phyloP scores from a whole-genome alignment of 208 protist species.

The Strigomonas culicis region DNA sequence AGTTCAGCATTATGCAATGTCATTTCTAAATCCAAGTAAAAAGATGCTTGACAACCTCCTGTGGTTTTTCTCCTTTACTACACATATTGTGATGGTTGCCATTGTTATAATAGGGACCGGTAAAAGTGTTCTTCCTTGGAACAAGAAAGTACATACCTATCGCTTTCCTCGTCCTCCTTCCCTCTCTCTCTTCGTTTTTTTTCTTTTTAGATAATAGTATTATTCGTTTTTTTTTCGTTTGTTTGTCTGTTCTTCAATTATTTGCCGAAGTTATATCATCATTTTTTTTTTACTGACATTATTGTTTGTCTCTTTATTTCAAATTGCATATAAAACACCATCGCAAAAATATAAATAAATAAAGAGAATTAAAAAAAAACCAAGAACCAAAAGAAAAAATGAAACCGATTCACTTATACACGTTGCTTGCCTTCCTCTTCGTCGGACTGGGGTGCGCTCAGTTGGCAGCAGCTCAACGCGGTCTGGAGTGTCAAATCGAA shows the following conservation, averaged over 20 bases:
- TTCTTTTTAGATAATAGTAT: constrained; percentile 13
- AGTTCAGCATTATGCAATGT: no score
- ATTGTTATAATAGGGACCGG: no score
- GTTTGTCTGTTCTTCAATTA: constrained; percentile 15
- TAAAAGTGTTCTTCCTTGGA: background rate
- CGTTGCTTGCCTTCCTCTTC: background rate
- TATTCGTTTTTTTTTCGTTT: constrained; percentile 11
- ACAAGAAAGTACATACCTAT: background rate
- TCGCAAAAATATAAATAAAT: constrained; percentile 1
- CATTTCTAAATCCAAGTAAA: no score
- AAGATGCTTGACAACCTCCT: no score
- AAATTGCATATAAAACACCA: background rate
- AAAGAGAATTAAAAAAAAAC: constrained; percentile 8
- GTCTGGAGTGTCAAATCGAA: no score
- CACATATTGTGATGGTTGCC: no score
- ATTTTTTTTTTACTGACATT: constrained; percentile 1
- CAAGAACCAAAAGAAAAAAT: background rate
- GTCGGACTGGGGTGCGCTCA: no score
- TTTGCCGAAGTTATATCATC: background rate
- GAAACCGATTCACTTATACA: constrained; percentile 3
- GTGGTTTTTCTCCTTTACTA: no score
- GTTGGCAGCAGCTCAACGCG: no score
- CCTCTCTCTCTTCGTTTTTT: constrained; percentile 21
- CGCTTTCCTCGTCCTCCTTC: background rate
- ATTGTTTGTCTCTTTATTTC: background rate